Evolutionary conservation across 345 rosid species (phyloP).

Genomic region (Zanthoxylum bungeanum): DNA sequence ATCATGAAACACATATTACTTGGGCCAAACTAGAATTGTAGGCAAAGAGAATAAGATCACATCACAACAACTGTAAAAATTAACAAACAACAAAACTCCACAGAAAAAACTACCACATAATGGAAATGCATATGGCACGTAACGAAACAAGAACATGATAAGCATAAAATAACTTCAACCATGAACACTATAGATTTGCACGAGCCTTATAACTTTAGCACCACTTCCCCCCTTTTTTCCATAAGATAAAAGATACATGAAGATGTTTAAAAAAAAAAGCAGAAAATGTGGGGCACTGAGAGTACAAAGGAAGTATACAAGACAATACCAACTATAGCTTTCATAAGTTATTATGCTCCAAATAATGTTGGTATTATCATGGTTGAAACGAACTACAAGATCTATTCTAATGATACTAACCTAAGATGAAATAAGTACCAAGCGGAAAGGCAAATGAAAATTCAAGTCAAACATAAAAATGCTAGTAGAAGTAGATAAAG

Average conservation of each 20-base stretch:
- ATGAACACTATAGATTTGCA: neutral
- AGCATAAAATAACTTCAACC: neutral
- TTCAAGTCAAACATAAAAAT: conserved; percentile 7
- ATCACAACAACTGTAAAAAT: neutral
- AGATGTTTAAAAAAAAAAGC: neutral
- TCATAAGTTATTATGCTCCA: neutral
- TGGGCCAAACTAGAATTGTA: neutral
- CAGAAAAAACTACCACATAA: neutral
- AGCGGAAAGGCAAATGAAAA: neutral
- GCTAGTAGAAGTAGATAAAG: neutral
- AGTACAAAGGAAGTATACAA: neutral
- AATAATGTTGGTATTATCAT: neutral
- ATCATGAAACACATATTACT: conserved; percentile 21
- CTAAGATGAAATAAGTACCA: neutral
- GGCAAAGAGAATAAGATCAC: neutral
- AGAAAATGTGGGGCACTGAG: neutral
- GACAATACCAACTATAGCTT: neutral
- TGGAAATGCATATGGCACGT: neutral
- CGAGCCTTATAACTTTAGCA: neutral
- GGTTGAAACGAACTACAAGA: neutral
- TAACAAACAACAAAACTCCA: neutral
- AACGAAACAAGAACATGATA: conserved; percentile 3
- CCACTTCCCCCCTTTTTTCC: neutral
- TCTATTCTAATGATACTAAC: neutral
- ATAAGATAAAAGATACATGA: neutral